Percentiles rank a stretch among this genome's conserved stretches.
phyloP scores from a whole-genome alignment of 768 basidiomycete genomes.

The Amanita pallidorosea region DNA sequence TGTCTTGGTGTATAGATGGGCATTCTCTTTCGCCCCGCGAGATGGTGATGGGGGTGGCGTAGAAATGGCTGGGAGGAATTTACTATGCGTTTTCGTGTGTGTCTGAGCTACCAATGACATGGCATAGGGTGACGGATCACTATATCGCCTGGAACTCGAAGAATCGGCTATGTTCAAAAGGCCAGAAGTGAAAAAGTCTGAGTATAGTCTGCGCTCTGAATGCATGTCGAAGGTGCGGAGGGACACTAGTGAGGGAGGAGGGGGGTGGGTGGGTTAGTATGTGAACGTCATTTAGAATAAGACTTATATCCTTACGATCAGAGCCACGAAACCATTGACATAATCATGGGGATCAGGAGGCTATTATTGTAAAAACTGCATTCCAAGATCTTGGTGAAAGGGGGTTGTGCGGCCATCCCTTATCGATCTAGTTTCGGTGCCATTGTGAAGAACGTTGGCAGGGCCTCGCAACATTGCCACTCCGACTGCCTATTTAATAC shows the following conservation, averaged over 20 bases:
- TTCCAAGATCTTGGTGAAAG: not conserved
- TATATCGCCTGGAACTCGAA: not conserved
- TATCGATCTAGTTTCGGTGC: not conserved
- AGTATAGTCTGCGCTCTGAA: constrained; percentile 17
- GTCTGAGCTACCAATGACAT: not conserved
- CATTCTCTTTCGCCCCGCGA: not conserved
- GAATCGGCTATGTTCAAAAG: constrained; percentile 27
- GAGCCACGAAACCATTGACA: not conserved
- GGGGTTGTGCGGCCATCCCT: not conserved
- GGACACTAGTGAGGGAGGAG: not conserved
- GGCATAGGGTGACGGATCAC: constrained; percentile 5
- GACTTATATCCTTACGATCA: not conserved
- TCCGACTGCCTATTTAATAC: not conserved
- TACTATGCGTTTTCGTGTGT: not conserved
- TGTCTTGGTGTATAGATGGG: not conserved
- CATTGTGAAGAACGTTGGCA: not conserved
- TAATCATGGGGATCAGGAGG: not conserved
- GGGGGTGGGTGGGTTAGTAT: not conserved
- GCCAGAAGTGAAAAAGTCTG: constrained; percentile 38
- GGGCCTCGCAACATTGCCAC: not conserved
- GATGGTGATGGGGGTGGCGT: not conserved
- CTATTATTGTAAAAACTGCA: not conserved
- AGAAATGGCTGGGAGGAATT: not conserved
- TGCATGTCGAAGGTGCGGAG: not conserved
- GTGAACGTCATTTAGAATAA: not conserved